Conservation (phyloP, 2,329 filamentous ascomycete genomes). For the Metarhizium sp. region DNA sequence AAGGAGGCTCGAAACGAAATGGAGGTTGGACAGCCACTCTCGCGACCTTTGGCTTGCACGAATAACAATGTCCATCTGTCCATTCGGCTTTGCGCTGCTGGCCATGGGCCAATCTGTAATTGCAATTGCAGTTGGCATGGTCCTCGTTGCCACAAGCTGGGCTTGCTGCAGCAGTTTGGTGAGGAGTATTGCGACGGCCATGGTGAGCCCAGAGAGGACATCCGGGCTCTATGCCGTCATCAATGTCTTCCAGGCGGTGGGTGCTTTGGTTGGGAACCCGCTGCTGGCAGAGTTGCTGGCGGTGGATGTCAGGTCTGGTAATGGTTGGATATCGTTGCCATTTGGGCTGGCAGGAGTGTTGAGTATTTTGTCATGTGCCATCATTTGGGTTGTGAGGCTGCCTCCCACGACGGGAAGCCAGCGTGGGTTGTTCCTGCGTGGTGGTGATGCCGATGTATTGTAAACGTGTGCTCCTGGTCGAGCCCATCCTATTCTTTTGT, state of each 20-base stretch:
- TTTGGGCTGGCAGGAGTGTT: background rate
- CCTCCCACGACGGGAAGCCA: background rate
- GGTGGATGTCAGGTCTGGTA: background rate
- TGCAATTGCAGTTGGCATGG: background rate
- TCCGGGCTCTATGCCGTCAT: background rate
- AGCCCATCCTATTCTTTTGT: too few species aligned
- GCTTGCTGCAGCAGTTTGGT: background rate
- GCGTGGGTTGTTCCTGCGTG: too few species aligned
- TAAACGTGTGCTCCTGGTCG: too few species aligned
- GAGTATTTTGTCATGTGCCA: background rate
- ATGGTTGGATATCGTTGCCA: background rate
- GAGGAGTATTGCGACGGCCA: background rate
- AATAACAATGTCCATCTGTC: background rate
- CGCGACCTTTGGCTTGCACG: slow-evolving; percentile 3
- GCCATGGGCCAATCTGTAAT: background rate
- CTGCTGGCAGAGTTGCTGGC: background rate
- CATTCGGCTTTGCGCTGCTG: background rate
- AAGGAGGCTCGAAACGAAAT: background rate
- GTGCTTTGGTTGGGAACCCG: background rate
- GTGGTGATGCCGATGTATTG: too few species aligned
- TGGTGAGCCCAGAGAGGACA: background rate
- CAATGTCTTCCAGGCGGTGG: background rate
- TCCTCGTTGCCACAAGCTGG: background rate
- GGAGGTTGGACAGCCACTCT: background rate
- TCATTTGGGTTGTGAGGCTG: background rate